Evolutionary conservation across 2,329 filamentous ascomycete species (phyloP).

Genomic region (Xylaria sp.): DNA sequence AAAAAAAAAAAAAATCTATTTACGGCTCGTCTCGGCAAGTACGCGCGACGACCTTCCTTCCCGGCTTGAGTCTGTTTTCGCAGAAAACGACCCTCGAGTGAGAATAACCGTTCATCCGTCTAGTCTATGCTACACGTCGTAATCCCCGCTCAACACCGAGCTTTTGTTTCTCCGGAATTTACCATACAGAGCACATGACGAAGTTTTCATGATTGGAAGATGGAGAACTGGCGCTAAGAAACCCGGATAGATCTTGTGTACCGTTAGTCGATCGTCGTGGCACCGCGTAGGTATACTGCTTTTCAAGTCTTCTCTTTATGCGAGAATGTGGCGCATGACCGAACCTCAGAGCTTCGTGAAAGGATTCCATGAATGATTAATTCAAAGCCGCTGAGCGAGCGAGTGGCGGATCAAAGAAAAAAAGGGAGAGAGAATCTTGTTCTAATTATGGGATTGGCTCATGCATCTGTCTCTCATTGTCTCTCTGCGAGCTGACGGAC

Average conservation of each 20-base stretch:
- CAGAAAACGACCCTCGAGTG: neutral
- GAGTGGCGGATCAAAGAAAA: neutral
- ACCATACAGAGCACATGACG: neutral
- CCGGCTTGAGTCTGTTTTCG: neutral
- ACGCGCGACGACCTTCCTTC: neutral
- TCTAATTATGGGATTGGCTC: conserved; percentile 32
- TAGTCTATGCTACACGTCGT: neutral
- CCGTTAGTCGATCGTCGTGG: neutral
- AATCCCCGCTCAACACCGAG: neutral
- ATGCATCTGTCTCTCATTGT: conserved; percentile 15
- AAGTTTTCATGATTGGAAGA: neutral
- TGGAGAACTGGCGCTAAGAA: neutral
- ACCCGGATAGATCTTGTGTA: neutral
- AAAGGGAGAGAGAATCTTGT: neutral
- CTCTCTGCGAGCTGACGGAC: conserved; percentile 8
- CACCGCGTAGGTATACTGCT: neutral
- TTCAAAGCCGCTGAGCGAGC: conserved; percentile 28
- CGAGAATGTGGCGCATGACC: neutral
- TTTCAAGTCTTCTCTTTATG: conserved; percentile 6
- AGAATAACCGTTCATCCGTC: neutral
- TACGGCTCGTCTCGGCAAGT: conserved; percentile 2
- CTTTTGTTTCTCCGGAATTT: neutral
- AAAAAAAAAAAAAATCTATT: conserved; percentile 5
- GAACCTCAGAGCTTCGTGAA: neutral
- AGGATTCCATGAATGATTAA: conserved; percentile 2